Base-by-base conservation (phyloP, 768 basidiomycete species). In the Lepiota venenata region DNA sequence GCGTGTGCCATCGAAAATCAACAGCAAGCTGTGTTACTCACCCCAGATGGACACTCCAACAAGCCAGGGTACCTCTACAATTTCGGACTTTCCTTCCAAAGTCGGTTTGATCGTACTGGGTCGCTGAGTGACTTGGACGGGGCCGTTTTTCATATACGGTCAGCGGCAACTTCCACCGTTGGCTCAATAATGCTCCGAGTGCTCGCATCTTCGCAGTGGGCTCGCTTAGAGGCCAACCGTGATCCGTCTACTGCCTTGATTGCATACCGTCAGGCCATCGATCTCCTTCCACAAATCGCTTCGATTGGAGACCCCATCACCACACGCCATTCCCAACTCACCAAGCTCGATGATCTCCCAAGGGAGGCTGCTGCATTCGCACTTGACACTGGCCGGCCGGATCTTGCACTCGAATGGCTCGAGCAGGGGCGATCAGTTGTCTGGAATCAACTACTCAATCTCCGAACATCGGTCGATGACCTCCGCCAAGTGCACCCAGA, bases 391-490 rank as follows among this genome's bases (percentile, higher is more conserved):
- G 50, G 50, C 12, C 56, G 65, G 9, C 50, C 59, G 14, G 53
- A 65, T 7, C 60, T 52, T 16, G 68, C 64, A 15, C 61, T 74
- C 29, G 70, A 73, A 56, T 64, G 71, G 63, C 62, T 75, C 6
- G 67, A 69, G 35, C 61, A 65, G 50, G 66, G 69, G 2, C 62
- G 67, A 3, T 63, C 63, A 21, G 47, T 68, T 15, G 54, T 66
- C 8, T 70, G 71, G 68, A 56, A 48, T 20, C 69, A 69, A 37
- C 50, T 66, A 1, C 57, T 60, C 18, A 55, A 63, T 10, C 57
- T 67, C 9, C 60, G 64, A 6, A 61, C 63, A 8, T 64, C 68
- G 0, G 14, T 65, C 9, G 61, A 68, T 42, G 51, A 56, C 18
- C 58, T 68, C 1, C 16, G 47, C 2, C 22, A 51, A 8, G 38